Conservation (phyloP, 2,329 filamentous ascomycete genomes). For the Botrytis paeoniae region DNA sequence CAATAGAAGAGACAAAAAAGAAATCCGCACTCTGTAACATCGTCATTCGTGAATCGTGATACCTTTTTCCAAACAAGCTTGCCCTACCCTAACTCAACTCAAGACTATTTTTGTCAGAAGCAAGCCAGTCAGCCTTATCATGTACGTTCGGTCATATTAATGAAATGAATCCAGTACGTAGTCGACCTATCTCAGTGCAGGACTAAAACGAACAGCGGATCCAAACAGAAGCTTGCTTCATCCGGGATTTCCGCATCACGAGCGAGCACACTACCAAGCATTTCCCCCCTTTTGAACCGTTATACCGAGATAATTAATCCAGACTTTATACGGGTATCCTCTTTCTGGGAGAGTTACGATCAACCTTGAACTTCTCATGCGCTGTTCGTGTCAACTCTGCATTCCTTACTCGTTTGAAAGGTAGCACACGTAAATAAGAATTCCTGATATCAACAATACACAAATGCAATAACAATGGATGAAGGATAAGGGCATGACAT, state of each 20-base stretch:
- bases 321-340: background rate
- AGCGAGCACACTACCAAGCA: background rate
- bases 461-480: background rate
- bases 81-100: background rate
- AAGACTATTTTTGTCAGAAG: background rate
- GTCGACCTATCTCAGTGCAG: background rate
- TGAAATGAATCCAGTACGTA: background rate
- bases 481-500: background rate
- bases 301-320: background rate
- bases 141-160: background rate
- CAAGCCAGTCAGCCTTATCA: slow-evolving; percentile 14
- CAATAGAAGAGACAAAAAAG: background rate
- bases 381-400: slow-evolving; percentile 4
- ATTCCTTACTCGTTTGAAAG: background rate
- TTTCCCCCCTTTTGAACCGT: background rate
- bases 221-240: background rate
- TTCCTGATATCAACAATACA: background rate
- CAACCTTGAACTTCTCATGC: slow-evolving; percentile 1
- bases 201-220: background rate
- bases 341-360: background rate
- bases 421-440: background rate
- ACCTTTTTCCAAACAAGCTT: background rate
- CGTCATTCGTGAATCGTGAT: background rate
- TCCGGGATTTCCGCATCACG: slow-evolving; percentile 1
- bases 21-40: background rate